Base-by-base conservation (phyloP, 2,329 filamentous ascomycete species). In the Fusarium gaditjirri region DNA sequence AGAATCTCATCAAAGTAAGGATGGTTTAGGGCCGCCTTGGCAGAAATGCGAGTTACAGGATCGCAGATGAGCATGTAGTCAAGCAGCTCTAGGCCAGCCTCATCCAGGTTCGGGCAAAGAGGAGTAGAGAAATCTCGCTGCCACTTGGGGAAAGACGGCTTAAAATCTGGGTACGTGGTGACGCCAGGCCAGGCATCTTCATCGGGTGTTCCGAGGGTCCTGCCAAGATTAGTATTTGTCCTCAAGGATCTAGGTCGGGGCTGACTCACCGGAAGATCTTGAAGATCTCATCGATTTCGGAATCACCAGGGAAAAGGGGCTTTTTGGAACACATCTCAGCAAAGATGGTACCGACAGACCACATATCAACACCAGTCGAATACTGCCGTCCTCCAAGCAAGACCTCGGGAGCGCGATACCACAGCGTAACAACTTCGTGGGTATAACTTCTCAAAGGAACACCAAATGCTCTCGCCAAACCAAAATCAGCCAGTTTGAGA, bases 301-400 rank as follows among this genome's bases (percentile, higher is more conserved):
- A 96, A 80, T 97, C 94, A 55, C 94, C 94, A 19, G 94, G 94
- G 86, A 97, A 97, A 41, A 97, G 86, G 5, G 94, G 94, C 83
- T 97, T 97, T 78, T 93, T 90, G 3, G 94, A 97, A 83, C 94
- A 97, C 95, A 97, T 97, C 83, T 97, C 94, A 17, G 95, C 94
- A 80, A 97, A 97, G 82, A 97, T 97, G 81, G 94, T 96, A 67
- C 94, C 94, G 49, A 95, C 91, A 36, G 93, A 96, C 94, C 94
- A 97, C 93, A 97, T 97, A 79, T 97, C 94, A 38, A 97, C 94
- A 58, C 94, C 94, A 8, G 94, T 97, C 9, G 93, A 97, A 84
- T 97, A 97, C 81, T 97, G 94, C 53, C 94, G 90, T 61, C 94
- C 94, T 79, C 94, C 94, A 3, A 97, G 90, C 31, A 97, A 87